Conservation (phyloP, 2,329 filamentous ascomycete species). For the Helminthosporium solani region DNA sequence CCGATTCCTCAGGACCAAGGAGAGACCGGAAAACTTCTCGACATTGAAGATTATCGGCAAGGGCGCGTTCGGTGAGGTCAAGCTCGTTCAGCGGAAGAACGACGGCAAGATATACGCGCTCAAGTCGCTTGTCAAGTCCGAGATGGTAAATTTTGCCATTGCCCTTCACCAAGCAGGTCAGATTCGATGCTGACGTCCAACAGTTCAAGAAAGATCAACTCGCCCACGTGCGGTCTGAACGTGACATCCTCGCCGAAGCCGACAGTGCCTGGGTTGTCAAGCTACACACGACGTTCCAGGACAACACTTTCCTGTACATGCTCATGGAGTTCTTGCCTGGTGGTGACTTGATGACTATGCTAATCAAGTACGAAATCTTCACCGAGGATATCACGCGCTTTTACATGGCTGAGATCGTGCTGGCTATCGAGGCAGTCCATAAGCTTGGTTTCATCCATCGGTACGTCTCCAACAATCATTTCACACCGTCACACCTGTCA, state of each 20-base stretch:
- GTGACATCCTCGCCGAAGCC: constrained; percentile 97
- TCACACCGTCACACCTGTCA: constrained; percentile 1
- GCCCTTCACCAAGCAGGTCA: neutral
- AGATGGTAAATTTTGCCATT: constrained; percentile 63
- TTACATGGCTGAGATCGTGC: constrained; percentile 97
- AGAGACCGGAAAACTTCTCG: constrained; percentile 90
- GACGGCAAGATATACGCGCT: constrained; percentile 97
- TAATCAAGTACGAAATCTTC: constrained; percentile 99
- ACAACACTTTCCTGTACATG: constrained; percentile 95
- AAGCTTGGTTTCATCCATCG: constrained; percentile 98
- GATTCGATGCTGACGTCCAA: constrained; percentile 17
- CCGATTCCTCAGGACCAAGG: constrained; percentile 89
- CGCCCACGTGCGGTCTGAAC: constrained; percentile 93
- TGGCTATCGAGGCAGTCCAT: constrained; percentile 98
- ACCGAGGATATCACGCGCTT: constrained; percentile 98
- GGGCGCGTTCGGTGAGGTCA: constrained; percentile 97
- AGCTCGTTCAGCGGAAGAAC: constrained; percentile 92
- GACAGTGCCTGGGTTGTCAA: constrained; percentile 99
- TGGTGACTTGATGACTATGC: constrained; percentile 99
- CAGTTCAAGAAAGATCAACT: constrained; percentile 96
- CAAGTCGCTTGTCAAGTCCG: constrained; percentile 97
- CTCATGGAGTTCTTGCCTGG: constrained; percentile 99
- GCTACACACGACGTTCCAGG: constrained; percentile 97
- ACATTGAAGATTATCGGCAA: constrained; percentile 99
- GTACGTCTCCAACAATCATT: constrained; percentile 53